Percentiles rank a stretch among this genome's conserved stretches.
These are phyloP conservation scores for Citrus glauca DNA, from an alignment of 345 rosid genomes.

Conservation along the genomic window DNA sequence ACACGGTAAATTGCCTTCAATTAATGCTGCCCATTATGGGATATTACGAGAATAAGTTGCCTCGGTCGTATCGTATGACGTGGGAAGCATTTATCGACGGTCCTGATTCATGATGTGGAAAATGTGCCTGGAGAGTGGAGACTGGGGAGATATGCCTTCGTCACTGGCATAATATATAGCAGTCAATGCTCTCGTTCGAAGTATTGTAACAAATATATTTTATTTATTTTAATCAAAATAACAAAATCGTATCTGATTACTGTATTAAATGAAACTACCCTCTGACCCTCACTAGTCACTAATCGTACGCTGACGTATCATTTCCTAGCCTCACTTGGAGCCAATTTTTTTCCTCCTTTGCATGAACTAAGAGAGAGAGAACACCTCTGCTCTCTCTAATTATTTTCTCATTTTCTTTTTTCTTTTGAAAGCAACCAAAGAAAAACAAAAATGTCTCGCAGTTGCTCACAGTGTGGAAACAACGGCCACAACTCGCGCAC, in stretches of 20 bases:
- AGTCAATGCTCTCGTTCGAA: neutral
- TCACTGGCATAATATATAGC: neutral
- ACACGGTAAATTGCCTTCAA: neutral
- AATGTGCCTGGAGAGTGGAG: neutral
- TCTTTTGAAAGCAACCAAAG: neutral
- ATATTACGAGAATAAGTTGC: neutral
- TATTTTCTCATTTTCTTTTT: neutral
- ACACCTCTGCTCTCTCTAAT: neutral
- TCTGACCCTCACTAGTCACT: no score
- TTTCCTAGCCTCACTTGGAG: neutral
- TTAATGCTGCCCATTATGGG: neutral
- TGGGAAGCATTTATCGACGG: conserved; percentile 13
- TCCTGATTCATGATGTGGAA: conserved; percentile 6
- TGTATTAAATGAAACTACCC: conserved; percentile 7
- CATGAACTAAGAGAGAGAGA: neutral
- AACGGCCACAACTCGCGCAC: conserved; percentile 68
- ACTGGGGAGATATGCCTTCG: neutral
- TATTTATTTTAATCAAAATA: no score
- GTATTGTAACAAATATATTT: neutral
- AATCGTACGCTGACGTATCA: no score
- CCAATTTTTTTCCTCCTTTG: neutral
- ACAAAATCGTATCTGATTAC: conserved; percentile 9
- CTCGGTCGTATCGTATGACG: conserved; percentile 11
- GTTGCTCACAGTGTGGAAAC: conserved; percentile 69
- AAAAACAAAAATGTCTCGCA: conserved; percentile 36